phyloP scores from a whole-genome alignment of 495 filamentous ascomycete genomes.

The Aspergillus hancockii region DNA sequence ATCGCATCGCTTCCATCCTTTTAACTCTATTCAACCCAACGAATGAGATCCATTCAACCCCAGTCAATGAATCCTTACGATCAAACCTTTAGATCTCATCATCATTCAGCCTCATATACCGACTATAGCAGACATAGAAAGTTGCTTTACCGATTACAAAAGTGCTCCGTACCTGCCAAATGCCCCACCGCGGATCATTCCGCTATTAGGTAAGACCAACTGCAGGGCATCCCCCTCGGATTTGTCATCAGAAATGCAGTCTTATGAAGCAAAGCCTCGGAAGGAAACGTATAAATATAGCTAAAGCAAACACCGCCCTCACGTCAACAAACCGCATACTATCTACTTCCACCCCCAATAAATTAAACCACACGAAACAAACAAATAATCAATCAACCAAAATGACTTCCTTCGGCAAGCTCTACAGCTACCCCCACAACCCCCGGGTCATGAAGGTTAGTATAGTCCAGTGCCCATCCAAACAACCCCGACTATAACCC shows the following conservation, averaged over 20 bases:
- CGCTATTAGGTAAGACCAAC: background rate
- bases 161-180: background rate
- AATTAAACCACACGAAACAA: background rate
- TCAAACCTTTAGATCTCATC: no score
- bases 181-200: background rate
- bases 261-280: background rate
- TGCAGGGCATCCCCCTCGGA: background rate
- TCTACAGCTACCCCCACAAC: constrained; percentile 49
- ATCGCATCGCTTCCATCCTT: no score
- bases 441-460: constrained; percentile 52
- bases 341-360: background rate
- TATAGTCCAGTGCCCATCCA: background rate
- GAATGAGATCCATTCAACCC: no score
- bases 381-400: constrained; percentile 10
- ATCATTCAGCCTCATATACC: no score
- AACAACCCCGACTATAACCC: background rate
- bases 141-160: no score
- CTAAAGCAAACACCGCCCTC: no score
- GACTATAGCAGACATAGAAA: no score
- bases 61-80: no score
- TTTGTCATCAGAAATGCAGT: background rate
- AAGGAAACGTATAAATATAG: background rate
- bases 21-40: no score
- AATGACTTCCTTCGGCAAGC: constrained; percentile 57
- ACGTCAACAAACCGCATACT: no score